These are phyloP conservation scores for Passalora sequoiae DNA, from an alignment of 2,329 filamentous ascomycete species.

Conservation along the genomic window DNA sequence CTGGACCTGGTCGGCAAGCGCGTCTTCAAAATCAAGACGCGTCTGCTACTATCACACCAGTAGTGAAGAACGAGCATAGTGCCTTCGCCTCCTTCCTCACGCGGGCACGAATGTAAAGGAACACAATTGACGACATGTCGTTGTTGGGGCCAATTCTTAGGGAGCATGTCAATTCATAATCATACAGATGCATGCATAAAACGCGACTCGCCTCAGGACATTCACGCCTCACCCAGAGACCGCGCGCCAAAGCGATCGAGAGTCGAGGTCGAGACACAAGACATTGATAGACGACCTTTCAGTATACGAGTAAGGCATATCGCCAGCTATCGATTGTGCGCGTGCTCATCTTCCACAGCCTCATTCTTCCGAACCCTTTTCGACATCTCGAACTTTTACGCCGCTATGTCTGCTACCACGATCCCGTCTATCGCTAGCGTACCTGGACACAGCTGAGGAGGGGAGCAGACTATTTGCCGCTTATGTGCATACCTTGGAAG, in stretches of 20 bases:
- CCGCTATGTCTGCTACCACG: conserved; percentile 51
- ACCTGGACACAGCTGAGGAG: conserved; percentile 53
- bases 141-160: conserved; percentile 17
- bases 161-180: conserved; percentile 19
- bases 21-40: too few relatives aligned
- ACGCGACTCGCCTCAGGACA: conserved; percentile 8
- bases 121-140: conserved; percentile 9
- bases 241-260: conserved; percentile 15
- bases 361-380: conserved; percentile 23
- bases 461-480: conserved; percentile 57
- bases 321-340: neutral
- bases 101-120: conserved; percentile 12
- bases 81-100: too few relatives aligned
- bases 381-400: conserved; percentile 25
- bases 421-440: conserved; percentile 56
- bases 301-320: conserved; percentile 20
- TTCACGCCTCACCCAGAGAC: neutral
- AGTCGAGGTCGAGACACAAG: conserved; percentile 12
- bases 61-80: too few relatives aligned
- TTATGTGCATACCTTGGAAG: conserved; percentile 58
- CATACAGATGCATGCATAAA: conserved; percentile 13
- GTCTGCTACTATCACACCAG: too few relatives aligned
- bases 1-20: too few relatives aligned
- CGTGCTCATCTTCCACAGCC: conserved; percentile 15
- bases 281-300: conserved; percentile 26